Base-by-base conservation (phyloP, 768 basidiomycete species). In the Mycena pura region DNA sequence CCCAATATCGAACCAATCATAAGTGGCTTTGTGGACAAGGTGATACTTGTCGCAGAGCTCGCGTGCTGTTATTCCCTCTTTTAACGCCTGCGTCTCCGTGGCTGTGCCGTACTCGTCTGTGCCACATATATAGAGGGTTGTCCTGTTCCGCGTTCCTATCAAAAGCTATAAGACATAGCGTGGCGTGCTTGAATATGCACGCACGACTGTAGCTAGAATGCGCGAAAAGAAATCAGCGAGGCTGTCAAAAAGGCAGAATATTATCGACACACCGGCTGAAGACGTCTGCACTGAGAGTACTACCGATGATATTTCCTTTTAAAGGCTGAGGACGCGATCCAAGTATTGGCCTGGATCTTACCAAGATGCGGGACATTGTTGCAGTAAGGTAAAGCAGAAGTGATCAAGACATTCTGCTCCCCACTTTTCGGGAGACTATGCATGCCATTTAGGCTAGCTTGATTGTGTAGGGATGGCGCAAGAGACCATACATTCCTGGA, bases 31-130 rank as follows among this genome's bases (percentile, higher is more conserved):
- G 66, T 99, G 97, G 15, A 98, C 79, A 17, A 82, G 80, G 69
- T 96, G 78, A 73, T 98, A 98, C 77, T 96, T 95, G 76, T 95
- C 92, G 73, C 95, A 97, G 2, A 98, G 81, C 66, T 88, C 85
- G 62, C 79, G 80, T 0, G 95, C 91, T 11, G 91, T 87, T 36
- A 95, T 74, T 0, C 88, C 86, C 72, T 96, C 94, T 71, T 95
- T 94, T 60, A 94, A 74, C 4, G 97, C 96, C 74, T 97, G 96
- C 3, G 96, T 98, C 80, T 99, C 97, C 0, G 97, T 97, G 0
- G 97, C 96, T 7, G 97, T 99, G n/a, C 97, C 97, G 69, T 99
- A 99, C 76, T 99, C 97, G 72, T 99, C 97, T 5, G 97, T 99
- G 25, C 97, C 97, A 75, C 97, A 99, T 56, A 99, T 84, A 73